A percentile compares a stretch with the other conserved stretches of the same genome.
phyloP scores from a whole-genome alignment of 257 asterid genomes.

The Solanum tarijense region DNA sequence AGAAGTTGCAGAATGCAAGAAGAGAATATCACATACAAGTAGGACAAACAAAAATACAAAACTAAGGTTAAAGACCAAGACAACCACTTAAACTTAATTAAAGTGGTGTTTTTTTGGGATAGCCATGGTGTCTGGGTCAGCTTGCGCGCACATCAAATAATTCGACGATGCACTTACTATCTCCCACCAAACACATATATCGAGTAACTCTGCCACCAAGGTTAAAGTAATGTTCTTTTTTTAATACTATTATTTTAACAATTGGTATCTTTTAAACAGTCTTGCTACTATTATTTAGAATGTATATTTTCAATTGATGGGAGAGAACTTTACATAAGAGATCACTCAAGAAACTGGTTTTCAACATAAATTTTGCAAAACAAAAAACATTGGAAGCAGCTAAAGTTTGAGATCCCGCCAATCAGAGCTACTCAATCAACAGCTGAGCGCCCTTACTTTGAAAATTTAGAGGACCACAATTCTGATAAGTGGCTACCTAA shows the following conservation, averaged over 20 bases:
- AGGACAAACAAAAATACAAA: neutral
- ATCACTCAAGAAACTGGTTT: neutral
- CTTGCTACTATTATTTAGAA: neutral
- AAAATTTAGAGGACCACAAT: neutral
- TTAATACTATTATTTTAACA: neutral
- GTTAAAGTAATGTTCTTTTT: neutral
- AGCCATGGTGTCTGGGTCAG: too few species aligned
- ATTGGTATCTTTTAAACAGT: neutral
- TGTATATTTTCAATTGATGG: neutral
- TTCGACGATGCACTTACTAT: neutral
- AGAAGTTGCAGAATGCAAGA: conserved; percentile 11
- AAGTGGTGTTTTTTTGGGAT: neutral
- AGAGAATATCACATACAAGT: conserved; percentile 3
- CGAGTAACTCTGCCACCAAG: neutral
- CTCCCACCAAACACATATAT: neutral
- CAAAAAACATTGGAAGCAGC: neutral
- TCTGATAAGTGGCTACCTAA: neutral
- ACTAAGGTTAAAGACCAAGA: neutral
- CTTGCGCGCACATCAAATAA: neutral
- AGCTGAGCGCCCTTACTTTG: neutral
- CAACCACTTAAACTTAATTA: neutral
- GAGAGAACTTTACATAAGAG: neutral
- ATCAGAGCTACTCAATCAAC: neutral
- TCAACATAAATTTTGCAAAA: neutral
- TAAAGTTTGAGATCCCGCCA: neutral